Base-by-base conservation (phyloP, 148 eudicot genomes). In the Pharnaceum exiguum region DNA sequence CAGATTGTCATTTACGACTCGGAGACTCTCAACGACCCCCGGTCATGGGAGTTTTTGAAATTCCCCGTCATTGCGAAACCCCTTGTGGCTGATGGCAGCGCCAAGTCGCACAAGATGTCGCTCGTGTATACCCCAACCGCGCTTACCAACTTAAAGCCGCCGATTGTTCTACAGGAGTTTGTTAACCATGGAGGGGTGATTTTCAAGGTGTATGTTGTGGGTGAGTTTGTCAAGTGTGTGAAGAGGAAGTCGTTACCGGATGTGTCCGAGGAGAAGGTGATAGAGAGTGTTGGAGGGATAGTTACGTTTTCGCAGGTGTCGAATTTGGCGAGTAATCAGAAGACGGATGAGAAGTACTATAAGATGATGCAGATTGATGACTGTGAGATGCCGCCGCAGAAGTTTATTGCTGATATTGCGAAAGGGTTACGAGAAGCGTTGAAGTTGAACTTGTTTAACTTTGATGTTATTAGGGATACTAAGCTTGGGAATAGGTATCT, bases 61-160 rank as follows among this genome's bases (percentile, higher is more conserved):
- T 86, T 80, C 30, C 89, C 95, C 2, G 71, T 83, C 49, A 81
- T 86, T 56, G 89, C 87, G 12, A 86, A 86, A 45, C 95, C 95
- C 1, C 40, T 83, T 30, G 79, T 86, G 9, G 95, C 86, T 0
- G 82, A 86, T 42, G 95, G 95, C 1, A 83, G 75, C 31, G 95
- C 77, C 0, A 75, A 78, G n/a, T 86, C 95, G 42, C 95, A 86
- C 53, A 74, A 81, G 38, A 83, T 86, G 86, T 77, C 79, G 7
- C 37, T 86, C 15, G 84, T 86, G 8, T 86, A 50, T 57, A 73
- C 72, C 37, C 61, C 46, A 7, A 68, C 72, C 13, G 89, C 82
- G 3, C 67, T 86, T 52, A 39, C 17, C 22, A 75, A 66, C 61
- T 62, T 87, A 25, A 77, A 87, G 32, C 77, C 82, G 0, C 85